These are phyloP conservation scores for Leishmania aethiopica DNA, from an alignment of 208 protist species.

Conservation along the genomic window DNA sequence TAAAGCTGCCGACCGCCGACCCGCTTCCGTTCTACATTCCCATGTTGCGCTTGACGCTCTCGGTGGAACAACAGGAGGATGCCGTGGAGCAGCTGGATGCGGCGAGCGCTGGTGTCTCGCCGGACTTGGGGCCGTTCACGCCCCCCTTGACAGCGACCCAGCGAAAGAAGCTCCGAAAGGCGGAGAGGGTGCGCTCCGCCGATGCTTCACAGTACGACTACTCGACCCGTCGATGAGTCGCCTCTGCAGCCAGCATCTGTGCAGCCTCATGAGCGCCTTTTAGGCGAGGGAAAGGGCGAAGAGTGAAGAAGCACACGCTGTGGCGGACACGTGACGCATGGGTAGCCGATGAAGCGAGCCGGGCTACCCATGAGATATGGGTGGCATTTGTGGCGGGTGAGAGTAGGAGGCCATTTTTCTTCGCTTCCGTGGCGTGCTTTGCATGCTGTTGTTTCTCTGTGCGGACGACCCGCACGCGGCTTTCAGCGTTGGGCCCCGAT, in stretches of 20 bases:
- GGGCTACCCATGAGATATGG: neutral
- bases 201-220: conserved; percentile 17
- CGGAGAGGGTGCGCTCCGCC: neutral
- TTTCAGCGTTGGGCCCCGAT: neutral
- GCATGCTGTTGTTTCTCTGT: neutral
- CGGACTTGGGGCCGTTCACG: conserved; percentile 7
- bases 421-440: neutral
- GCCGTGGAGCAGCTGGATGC: conserved; percentile 10
- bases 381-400: neutral
- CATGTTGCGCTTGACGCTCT: conserved; percentile 21
- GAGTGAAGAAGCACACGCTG: neutral
- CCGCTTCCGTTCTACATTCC: conserved; percentile 46
- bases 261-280: neutral
- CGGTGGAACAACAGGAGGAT: conserved; percentile 22
- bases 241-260: neutral
- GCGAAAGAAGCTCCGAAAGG: conserved; percentile 29
- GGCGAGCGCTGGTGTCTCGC: neutral
- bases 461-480: neutral
- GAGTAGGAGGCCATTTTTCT: neutral
- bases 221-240: neutral
- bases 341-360: neutral
- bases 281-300: neutral
- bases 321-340: neutral
- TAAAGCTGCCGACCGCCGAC: conserved; percentile 22
- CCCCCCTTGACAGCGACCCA: conserved; percentile 34